These are phyloP conservation scores for Aspergillus conjunctus DNA, from an alignment of 495 filamentous ascomycete species.

Conservation along the genomic window DNA sequence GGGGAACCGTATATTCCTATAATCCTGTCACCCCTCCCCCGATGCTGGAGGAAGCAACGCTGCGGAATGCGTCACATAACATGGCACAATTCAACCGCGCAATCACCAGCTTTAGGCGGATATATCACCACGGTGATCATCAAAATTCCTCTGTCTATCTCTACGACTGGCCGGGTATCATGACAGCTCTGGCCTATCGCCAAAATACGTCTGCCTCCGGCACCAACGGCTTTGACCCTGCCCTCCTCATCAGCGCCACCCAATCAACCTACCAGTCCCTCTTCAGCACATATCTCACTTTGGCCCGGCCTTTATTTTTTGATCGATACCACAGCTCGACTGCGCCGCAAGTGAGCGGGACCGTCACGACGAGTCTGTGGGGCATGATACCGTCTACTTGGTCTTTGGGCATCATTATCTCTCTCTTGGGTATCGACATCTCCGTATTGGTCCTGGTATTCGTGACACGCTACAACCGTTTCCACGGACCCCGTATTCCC, in stretches of 20 bases:
- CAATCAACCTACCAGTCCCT: conserved; percentile 23
- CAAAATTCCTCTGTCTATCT: conserved; percentile 6
- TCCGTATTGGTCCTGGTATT: conserved; percentile 25
- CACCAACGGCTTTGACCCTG: conserved; percentile 1
- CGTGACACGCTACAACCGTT: conserved; percentile 18
- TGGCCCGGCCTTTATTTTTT: conserved; percentile 22
- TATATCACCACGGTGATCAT: conserved; percentile 1
- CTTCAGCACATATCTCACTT: conserved; percentile 27
- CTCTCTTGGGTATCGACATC: conserved; percentile 28
- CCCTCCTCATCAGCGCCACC: conserved; percentile 5
- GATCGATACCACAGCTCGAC: background rate
- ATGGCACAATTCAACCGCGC: conserved; percentile 22
- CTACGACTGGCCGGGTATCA: conserved; percentile 7
- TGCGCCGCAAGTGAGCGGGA: conserved; percentile 3
- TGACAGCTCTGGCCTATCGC: conserved; percentile 1
- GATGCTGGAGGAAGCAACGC: conserved; percentile 17
- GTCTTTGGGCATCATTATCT: conserved; percentile 26
- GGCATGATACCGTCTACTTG: conserved; percentile 22
- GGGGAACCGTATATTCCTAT: conserved; percentile 16
- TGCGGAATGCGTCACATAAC: conserved; percentile 22
- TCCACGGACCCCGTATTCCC: conserved; percentile 26
- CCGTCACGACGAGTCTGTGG: conserved; percentile 15
- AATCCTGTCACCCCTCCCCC: conserved; percentile 14
- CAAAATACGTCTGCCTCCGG: background rate
- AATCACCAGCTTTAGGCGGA: background rate